Conservation (phyloP, 2,329 filamentous ascomycete genomes). For the Cladosporium sp. region DNA sequence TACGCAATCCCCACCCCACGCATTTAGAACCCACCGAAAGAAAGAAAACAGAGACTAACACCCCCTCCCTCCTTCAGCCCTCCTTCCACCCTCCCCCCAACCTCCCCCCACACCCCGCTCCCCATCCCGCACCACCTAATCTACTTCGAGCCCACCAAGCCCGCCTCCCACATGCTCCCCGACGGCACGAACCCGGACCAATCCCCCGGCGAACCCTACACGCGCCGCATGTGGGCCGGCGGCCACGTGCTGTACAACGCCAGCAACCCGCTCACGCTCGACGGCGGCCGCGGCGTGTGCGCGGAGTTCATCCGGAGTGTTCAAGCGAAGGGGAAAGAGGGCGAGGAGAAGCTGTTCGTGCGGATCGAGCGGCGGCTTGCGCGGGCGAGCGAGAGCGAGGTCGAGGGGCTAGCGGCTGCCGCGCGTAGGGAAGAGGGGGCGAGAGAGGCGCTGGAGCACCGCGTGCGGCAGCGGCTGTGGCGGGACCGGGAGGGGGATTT, state of each 20-base stretch:
- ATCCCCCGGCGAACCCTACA: constrained; percentile 65
- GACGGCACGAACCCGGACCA: constrained; percentile 84
- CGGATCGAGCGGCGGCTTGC: constrained; percentile 51
- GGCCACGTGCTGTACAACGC: constrained; percentile 58
- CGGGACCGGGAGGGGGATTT: constrained; percentile 36
- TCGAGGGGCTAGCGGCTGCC: constrained; percentile 30
- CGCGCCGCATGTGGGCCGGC: constrained; percentile 81
- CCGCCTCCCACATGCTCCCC: constrained; percentile 56
- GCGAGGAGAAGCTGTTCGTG: constrained; percentile 54
- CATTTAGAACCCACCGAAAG: not conserved
- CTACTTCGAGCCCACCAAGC: constrained; percentile 72
- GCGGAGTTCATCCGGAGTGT: constrained; percentile 45
- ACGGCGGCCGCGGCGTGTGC: constrained; percentile 36
- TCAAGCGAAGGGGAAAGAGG: constrained; percentile 44
- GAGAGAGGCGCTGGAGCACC: constrained; percentile 25
- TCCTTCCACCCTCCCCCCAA: constrained; percentile 28
- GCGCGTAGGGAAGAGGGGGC: constrained; percentile 21
- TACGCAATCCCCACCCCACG: not conserved
- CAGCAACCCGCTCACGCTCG: constrained; percentile 26
- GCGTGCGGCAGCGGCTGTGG: constrained; percentile 39
- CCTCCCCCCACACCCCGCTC: constrained; percentile 31
- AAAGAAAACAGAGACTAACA: constrained; percentile 13
- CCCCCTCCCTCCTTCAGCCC: constrained; percentile 17
- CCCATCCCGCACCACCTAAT: constrained; percentile 73
- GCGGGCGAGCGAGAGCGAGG: constrained; percentile 22